Conservation (phyloP, 1,284 basidiomycete genomes). For the Flammula alnicola region DNA sequence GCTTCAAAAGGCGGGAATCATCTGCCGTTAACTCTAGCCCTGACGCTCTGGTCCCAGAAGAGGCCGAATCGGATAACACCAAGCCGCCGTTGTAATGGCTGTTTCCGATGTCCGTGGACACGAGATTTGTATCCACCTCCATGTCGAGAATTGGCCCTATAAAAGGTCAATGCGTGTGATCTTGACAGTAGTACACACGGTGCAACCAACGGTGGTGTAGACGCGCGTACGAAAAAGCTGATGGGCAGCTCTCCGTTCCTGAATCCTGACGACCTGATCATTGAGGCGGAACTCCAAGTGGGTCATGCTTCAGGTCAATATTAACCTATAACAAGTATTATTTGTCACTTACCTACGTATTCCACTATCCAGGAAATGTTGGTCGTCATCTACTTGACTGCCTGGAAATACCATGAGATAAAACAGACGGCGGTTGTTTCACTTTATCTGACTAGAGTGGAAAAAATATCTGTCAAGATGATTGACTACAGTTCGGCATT, state of each 20-base stretch:
- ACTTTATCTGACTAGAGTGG: neutral
- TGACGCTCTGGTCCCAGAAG: constrained; percentile 17
- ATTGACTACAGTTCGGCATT: neutral
- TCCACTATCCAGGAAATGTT: no score
- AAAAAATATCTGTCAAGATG: constrained; percentile 4
- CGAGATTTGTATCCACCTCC: constrained; percentile 10
- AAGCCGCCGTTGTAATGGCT: constrained; percentile 16
- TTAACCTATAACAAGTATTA: constrained; percentile 19
- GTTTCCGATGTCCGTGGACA: constrained; percentile 19
- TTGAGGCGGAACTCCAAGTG: constrained; percentile 22
- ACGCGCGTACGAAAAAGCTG: constrained; percentile 10
- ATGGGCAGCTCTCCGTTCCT: constrained; percentile 26
- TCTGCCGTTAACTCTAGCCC: constrained; percentile 23
- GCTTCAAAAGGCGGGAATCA: constrained; percentile 26
- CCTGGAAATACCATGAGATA: constrained; percentile 14
- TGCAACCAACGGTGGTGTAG: neutral
- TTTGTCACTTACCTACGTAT: constrained; percentile 10
- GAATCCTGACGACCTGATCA: constrained; percentile 16
- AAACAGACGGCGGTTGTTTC: constrained; percentile 6
- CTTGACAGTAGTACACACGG: constrained; percentile 2
- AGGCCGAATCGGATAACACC: constrained; percentile 15
- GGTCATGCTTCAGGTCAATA: constrained; percentile 14
- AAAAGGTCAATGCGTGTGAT: constrained; percentile 18
- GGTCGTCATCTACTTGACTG: constrained; percentile 18
- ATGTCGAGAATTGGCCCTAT: constrained; percentile 13